Evolutionary conservation across 257 asterid genomes (phyloP), one percentile per base, ranked within the genome.

Genomic region (Osmanthus fragrans): DNA sequence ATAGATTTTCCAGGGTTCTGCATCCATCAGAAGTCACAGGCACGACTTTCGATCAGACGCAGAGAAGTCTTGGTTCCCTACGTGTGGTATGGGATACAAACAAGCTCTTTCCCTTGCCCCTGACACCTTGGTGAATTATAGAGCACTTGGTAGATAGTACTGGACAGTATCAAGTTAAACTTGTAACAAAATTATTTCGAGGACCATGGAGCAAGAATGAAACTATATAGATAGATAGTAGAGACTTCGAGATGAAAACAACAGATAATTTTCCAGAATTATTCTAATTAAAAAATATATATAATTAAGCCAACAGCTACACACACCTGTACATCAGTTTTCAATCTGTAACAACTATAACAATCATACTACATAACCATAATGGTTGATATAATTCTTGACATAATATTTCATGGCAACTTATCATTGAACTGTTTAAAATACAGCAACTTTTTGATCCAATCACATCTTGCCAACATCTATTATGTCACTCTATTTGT

Each of bases 81-180:
- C 84, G 91, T 21, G 96, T 92, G 15, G 58, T 92, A 73, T 92
- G 99, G 99, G 93, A 90, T 85, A 66, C 79, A 33, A 80, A 76
- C 75, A 90, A 85, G 71, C 88, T 94, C 40, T 21, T 76, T 39
- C 82, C 77, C 72, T 33, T 86, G 86, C 90, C 90, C 73, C 33
- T 87, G 86, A 90, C 90, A 39, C 58, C 89, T 32, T 79, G 73
- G 79, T 88, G 86, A 89, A 72, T 47, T 74, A 23, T 33, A 71
- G 79, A 51, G 42, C n/a, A n/a, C 67, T 60, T 25, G 15, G 32
- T 23, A 7, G 2, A 51, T 3, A n/a, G 67, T 60, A 60, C 7
- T 2, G 0, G 21, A 54, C 7, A 0, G 2, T n/a, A 19, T 10
- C 12, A 42, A 12, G 4, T 42, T 11, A 42, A 42, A 42, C 42